Evolutionary conservation across 139 green algal genomes (phyloP).

Genomic region (Chlamydomonas schloesseri): DNA sequence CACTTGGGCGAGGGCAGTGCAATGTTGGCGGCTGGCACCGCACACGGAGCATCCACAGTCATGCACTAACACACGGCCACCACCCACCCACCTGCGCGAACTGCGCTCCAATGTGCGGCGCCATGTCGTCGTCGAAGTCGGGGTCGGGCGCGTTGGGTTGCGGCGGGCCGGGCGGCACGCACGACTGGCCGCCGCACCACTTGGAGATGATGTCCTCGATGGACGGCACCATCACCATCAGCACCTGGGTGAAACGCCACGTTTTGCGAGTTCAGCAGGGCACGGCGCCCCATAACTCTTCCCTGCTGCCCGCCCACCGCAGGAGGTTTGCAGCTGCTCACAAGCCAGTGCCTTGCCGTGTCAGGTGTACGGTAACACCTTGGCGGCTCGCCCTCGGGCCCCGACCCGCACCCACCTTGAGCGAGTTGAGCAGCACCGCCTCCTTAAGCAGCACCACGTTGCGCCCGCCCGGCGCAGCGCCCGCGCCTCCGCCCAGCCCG

Average conservation of each 20-base stretch:
- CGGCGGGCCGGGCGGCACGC: background rate
- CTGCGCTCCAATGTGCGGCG: slow-evolving; percentile 61
- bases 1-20: too few relatives aligned
- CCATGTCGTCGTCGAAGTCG: slow-evolving; percentile 44
- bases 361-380: background rate
- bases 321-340: too few relatives aligned
- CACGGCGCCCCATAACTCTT: too few relatives aligned
- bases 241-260: slow-evolving; percentile 31
- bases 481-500: background rate
- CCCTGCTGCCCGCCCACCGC: too few relatives aligned
- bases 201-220: slow-evolving; percentile 60
- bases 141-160: background rate
- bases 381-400: background rate
- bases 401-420: slow-evolving; percentile 44
- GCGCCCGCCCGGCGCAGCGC: background rate
- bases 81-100: slow-evolving; percentile 60
- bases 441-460: slow-evolving; percentile 53
- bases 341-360: too few relatives aligned
- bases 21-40: too few relatives aligned
- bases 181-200: slow-evolving; percentile 37
- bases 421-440: slow-evolving; percentile 70
- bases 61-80: too few relatives aligned
- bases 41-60: too few relatives aligned
- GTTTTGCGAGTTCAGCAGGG: too few relatives aligned
- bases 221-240: slow-evolving; percentile 64